phyloP scores from a whole-genome alignment of 768 basidiomycete species.

The Rhodotorula graminis region DNA sequence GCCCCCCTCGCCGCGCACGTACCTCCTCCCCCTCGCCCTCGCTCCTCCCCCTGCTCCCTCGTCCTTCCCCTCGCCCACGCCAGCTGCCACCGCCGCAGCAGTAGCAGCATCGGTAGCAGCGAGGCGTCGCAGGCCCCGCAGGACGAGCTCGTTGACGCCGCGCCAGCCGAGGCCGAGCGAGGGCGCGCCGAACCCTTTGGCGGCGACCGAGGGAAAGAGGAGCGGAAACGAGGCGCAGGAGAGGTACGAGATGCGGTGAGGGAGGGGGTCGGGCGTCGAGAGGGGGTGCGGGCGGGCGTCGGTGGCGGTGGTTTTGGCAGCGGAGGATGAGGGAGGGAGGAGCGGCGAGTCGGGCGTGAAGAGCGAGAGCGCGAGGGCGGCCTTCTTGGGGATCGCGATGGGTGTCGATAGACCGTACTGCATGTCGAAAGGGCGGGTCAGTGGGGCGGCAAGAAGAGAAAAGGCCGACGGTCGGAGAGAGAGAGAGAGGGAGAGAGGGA shows the following conservation, averaged over 20 bases:
- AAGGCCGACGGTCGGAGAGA: too few species aligned
- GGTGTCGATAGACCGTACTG: conserved; percentile 8
- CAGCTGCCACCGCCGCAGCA: neutral
- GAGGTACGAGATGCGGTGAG: conserved; percentile 5
- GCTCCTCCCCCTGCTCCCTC: too few species aligned
- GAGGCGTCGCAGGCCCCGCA: neutral
- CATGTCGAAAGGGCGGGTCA: too few species aligned
- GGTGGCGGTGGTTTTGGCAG: neutral
- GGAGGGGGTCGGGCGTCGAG: neutral
- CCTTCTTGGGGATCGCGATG: neutral
- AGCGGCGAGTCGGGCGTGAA: neutral
- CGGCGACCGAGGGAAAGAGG: conserved; percentile 3
- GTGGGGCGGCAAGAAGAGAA: too few species aligned
- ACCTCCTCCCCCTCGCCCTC: neutral
- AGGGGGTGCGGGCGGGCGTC: neutral
- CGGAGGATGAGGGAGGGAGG: neutral
- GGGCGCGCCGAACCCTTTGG: neutral
- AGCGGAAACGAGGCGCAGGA: conserved; percentile 5
- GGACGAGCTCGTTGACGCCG: conserved; percentile 9
- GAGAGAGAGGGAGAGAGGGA: neutral
- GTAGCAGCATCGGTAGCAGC: too few species aligned
- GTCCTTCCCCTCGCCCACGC: neutral
- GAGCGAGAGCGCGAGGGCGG: conserved; percentile 13
- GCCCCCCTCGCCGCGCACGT: neutral
- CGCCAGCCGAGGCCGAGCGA: neutral